Evolutionary conservation across 2,329 filamentous ascomycete species (phyloP).

Genomic region (Thielaviopsis punctulata): DNA sequence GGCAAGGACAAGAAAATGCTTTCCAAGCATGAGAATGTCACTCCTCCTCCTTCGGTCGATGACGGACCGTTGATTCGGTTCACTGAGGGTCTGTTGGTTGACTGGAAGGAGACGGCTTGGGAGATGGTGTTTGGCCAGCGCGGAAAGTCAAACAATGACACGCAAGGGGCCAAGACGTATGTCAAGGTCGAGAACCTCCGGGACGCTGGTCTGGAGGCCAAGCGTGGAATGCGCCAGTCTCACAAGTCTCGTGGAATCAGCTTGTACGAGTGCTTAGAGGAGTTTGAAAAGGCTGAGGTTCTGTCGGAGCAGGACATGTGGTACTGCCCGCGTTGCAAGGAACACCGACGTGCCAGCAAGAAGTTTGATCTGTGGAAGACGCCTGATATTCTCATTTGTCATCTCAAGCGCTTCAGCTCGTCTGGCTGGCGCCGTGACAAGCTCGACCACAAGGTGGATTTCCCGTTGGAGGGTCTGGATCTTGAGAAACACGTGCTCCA

Average conservation of each 20-base stretch:
- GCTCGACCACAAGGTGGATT: slow-evolving; percentile 78
- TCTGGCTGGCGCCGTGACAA: slow-evolving; percentile 73
- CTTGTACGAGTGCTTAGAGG: slow-evolving; percentile 78
- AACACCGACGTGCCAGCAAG: slow-evolving; percentile 81
- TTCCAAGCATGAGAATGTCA: slow-evolving; percentile 21
- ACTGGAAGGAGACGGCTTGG: slow-evolving; percentile 60
- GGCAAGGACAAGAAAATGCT: slow-evolving; percentile 16
- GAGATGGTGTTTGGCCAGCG: slow-evolving; percentile 50
- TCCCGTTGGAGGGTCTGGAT: slow-evolving; percentile 76
- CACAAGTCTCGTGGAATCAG: slow-evolving; percentile 47
- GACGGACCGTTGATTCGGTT: slow-evolving; percentile 55
- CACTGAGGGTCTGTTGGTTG: slow-evolving; percentile 71
- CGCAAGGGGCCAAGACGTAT: slow-evolving; percentile 45
- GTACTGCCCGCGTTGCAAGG: slow-evolving; percentile 94
- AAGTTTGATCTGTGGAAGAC: slow-evolving; percentile 96
- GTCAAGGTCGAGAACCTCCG: slow-evolving; percentile 33
- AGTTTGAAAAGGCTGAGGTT: slow-evolving; percentile 87
- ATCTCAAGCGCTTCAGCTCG: slow-evolving; percentile 88
- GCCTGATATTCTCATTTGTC: slow-evolving; percentile 85
- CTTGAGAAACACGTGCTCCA: slow-evolving; percentile 63
- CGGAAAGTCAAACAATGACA: slow-evolving; percentile 22
- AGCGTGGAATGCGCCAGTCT: slow-evolving; percentile 45
- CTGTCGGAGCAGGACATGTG: slow-evolving; percentile 91
- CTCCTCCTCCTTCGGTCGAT: slow-evolving; percentile 22
- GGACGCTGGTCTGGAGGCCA: slow-evolving; percentile 47